Evolutionary conservation across 139 green algal species (phyloP).

Genomic region (Desmodesmus armatus): DNA sequence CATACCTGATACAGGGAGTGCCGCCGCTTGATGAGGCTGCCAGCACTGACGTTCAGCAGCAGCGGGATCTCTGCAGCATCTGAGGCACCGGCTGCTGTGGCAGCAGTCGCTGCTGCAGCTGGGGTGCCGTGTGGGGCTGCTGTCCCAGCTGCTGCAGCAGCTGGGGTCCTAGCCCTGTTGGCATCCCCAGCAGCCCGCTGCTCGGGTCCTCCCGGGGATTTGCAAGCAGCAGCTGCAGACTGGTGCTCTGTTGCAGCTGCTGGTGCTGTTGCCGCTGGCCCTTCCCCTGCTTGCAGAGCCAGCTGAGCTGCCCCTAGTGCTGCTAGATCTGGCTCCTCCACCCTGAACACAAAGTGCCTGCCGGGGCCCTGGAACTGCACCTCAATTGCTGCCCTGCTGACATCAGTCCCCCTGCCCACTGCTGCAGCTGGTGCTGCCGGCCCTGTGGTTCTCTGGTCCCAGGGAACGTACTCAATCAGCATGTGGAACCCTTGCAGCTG

Average conservation of each 20-base stretch:
- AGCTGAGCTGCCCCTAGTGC: slow-evolving; percentile 2
- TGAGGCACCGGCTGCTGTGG: not conserved
- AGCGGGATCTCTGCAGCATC: not conserved
- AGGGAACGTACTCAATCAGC: slow-evolving; percentile 13
- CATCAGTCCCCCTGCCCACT: not conserved
- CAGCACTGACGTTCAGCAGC: slow-evolving; percentile 22
- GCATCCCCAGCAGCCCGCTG: not conserved
- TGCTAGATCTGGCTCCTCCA: not conserved
- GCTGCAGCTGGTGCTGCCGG: not conserved
- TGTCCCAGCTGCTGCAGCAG: not conserved
- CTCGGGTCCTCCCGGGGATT: not conserved
- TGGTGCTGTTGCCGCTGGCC: not conserved
- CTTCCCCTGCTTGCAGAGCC: too few species aligned
- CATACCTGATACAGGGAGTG: not conserved
- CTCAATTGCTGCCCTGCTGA: not conserved
- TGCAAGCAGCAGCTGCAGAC: not conserved
- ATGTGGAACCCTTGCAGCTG: not conserved
- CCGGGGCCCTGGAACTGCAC: not conserved
- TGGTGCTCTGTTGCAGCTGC: not conserved
- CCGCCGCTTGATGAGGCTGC: slow-evolving; percentile 6
- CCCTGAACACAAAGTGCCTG: not conserved
- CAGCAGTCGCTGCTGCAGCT: not conserved
- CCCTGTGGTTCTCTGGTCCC: not conserved
- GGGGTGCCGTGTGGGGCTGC: not conserved
- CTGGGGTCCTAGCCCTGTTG: not conserved